phyloP scores from a whole-genome alignment of 1,284 basidiomycete genomes.

The Phylloboletellus chloephorus region DNA sequence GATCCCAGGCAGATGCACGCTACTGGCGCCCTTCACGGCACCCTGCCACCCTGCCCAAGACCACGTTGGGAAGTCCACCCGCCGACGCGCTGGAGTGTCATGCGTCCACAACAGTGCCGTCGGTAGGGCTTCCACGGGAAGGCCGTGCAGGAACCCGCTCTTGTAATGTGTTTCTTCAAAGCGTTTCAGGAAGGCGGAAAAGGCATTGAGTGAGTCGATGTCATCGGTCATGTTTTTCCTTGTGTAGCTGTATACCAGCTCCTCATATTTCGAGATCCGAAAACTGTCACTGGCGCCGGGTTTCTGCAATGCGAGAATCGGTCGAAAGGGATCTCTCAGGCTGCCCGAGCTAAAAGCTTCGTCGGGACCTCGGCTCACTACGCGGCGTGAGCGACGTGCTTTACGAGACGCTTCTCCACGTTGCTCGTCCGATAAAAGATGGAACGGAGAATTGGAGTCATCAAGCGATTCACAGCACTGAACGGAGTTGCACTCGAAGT shows the following conservation, averaged over 20 bases:
- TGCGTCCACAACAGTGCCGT: constrained; percentile 15
- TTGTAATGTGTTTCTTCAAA: constrained; percentile 4
- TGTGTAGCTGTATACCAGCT: constrained; percentile 9
- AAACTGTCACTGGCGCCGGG: no score
- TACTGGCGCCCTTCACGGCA: neutral
- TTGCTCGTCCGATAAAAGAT: constrained; percentile 7
- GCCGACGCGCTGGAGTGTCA: neutral
- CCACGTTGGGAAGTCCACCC: constrained; percentile 9
- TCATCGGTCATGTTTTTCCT: constrained; percentile 9
- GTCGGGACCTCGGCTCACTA: no score
- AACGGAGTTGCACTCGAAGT: constrained; percentile 18
- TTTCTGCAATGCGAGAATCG: no score
- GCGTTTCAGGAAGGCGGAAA: constrained; percentile 12
- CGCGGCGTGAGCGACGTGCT: no score
- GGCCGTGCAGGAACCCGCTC: constrained; percentile 16
- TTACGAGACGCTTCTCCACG: neutral
- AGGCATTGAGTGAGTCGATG: constrained; percentile 14
- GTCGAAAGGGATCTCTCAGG: no score
- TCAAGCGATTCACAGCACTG: constrained; percentile 17
- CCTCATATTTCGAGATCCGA: no score
- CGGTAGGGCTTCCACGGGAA: constrained; percentile 9
- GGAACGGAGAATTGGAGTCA: constrained; percentile 15
- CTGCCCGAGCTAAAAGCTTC: no score
- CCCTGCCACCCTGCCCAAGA: constrained; percentile 17
- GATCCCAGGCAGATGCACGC: neutral